These are phyloP conservation scores for Metschnikowia henanensis DNA, from an alignment of 805 yeast genomes.

Conservation along the genomic window DNA sequence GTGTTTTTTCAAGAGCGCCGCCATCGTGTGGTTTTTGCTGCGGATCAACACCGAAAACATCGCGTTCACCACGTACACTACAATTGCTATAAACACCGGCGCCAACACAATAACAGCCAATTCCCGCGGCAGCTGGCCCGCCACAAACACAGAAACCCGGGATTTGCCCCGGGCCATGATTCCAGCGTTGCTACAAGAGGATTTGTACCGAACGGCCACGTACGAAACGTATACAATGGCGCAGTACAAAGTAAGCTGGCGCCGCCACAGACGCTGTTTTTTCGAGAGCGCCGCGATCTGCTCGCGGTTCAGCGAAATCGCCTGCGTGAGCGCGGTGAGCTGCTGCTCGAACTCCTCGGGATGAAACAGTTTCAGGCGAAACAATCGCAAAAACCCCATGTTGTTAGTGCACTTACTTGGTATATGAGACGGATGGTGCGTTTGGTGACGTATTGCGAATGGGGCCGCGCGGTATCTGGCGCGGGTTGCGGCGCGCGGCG, in stretches of 20 bases:
- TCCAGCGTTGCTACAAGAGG: conserved; percentile 11
- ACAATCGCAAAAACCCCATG: conserved; percentile 20
- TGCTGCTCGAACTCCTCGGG: conserved; percentile 46
- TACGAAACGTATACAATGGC: conserved; percentile 23
- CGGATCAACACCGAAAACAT: conserved; percentile 23
- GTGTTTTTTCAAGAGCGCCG: conserved; percentile 44
- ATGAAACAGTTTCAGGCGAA: conserved; percentile 31
- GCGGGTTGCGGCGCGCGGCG: too few relatives aligned
- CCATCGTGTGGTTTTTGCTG: conserved; percentile 23
- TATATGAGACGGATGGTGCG: too few relatives aligned
- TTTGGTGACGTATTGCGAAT: too few relatives aligned
- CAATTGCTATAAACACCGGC: conserved; percentile 25
- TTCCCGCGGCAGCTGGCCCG: conserved; percentile 23
- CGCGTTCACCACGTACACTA: conserved; percentile 19
- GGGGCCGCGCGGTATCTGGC: too few relatives aligned
- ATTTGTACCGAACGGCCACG: conserved; percentile 24
- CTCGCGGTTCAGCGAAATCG: conserved; percentile 30
- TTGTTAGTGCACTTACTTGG: too few relatives aligned
- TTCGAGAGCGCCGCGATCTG: conserved; percentile 19
- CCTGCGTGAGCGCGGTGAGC: conserved; percentile 35
- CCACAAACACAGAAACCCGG: conserved; percentile 24
- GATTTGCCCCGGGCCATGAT: conserved; percentile 17
- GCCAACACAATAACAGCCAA: conserved; percentile 20
- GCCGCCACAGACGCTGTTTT: conserved; percentile 19
- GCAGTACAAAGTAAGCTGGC: conserved; percentile 19